Evolutionary conservation across 257 asterid species (phyloP).

Genomic region (Solanum sitiens): DNA sequence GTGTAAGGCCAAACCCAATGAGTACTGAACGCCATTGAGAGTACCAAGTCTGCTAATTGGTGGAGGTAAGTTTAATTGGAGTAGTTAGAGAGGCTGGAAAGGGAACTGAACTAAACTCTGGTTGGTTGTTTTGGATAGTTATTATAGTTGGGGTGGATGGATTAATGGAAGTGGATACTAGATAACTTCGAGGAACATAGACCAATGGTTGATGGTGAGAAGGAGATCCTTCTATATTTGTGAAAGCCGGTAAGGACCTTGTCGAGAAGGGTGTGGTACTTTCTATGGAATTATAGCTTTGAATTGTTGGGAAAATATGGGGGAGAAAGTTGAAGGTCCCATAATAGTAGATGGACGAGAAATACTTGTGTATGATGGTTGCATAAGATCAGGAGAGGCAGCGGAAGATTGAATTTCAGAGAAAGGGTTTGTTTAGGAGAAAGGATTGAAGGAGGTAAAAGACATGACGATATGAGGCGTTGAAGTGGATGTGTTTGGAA

Average conservation of each 20-base stretch:
- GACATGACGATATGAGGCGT: too few species aligned
- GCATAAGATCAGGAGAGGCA: background rate
- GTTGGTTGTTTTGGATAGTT: background rate
- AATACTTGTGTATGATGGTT: background rate
- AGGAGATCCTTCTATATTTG: background rate
- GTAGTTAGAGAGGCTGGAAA: background rate
- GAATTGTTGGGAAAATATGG: background rate
- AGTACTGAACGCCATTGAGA: background rate
- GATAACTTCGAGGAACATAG: background rate
- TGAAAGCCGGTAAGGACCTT: background rate
- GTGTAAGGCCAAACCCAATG: background rate
- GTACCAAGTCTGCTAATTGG: background rate
- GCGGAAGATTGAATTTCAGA: background rate
- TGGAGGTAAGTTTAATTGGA: background rate
- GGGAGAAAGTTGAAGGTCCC: background rate
- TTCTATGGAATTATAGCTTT: background rate
- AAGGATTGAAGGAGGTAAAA: too few species aligned
- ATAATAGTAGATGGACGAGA: background rate
- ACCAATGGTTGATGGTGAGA: background rate
- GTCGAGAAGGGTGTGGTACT: background rate
- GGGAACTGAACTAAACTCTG: background rate
- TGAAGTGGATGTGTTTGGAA: too few species aligned
- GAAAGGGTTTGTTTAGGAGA: too few species aligned
- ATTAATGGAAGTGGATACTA: background rate
- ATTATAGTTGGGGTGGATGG: background rate